Evolutionary conservation across 495 filamentous ascomycete species (phyloP).

Genomic region (Aspergillus cavernicola): DNA sequence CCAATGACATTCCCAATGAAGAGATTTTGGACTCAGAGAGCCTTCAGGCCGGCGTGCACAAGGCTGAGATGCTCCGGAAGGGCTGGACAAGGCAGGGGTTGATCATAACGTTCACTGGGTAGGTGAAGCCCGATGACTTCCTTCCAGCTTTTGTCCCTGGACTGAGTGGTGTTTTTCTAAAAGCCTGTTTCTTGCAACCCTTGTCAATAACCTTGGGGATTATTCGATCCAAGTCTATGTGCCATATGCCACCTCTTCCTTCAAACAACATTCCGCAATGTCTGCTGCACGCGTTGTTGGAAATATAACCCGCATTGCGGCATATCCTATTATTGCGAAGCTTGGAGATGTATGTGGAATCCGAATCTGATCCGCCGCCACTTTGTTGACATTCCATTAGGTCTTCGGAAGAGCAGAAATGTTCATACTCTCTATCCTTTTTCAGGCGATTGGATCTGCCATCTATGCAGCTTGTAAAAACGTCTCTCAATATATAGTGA

Average conservation of each 20-base stretch:
- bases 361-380: too few species aligned
- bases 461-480: constrained; percentile 23
- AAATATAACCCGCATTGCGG: constrained; percentile 24
- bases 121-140: too few species aligned
- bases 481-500: constrained; percentile 23
- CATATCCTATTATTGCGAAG: constrained; percentile 27
- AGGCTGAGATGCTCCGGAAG: constrained; percentile 21
- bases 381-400: background rate
- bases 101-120: constrained; percentile 22
- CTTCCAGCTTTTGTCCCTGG: too few species aligned
- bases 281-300: constrained; percentile 22
- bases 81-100: constrained; percentile 23
- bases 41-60: constrained; percentile 23
- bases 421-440: constrained; percentile 21
- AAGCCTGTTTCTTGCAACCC: constrained; percentile 25
- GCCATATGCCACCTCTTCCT: constrained; percentile 21
- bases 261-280: constrained; percentile 27
- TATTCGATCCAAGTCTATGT: constrained; percentile 23
- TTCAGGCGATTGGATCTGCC: constrained; percentile 14
- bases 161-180: too few species aligned
- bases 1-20: background rate
- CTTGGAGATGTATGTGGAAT: constrained; percentile 19
- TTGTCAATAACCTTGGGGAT: constrained; percentile 23
- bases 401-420: constrained; percentile 24
- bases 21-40: constrained; percentile 3